Evolutionary conservation across 2,329 filamentous ascomycete genomes (phyloP).

Genomic region (Dothideomycetes sp.): DNA sequence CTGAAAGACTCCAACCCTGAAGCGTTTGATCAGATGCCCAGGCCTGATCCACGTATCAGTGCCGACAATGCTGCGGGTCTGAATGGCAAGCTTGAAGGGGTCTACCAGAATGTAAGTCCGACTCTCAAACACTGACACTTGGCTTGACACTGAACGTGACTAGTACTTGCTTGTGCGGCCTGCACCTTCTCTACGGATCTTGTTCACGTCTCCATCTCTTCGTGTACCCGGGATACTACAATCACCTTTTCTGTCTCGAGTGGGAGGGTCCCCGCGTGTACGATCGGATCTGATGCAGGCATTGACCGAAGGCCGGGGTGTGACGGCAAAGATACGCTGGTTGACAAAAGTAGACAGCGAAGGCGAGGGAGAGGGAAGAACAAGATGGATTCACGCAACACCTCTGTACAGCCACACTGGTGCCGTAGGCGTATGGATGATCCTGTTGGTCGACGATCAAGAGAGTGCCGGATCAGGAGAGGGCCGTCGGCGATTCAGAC

Average conservation of each 20-base stretch:
- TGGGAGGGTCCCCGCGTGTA: constrained; percentile 27
- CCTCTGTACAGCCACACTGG: constrained; percentile 57
- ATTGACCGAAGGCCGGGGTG: constrained; percentile 25
- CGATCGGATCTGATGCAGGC: constrained; percentile 28
- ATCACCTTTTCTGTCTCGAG: constrained; percentile 31
- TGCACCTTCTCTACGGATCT: constrained; percentile 52
- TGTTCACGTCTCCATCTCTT: constrained; percentile 58
- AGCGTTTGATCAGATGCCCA: constrained; percentile 12
- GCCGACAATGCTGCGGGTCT: constrained; percentile 12
- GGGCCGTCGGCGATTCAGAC: constrained; percentile 19
- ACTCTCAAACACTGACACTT: neutral
- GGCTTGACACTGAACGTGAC: constrained; percentile 16
- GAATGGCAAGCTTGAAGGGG: constrained; percentile 37
- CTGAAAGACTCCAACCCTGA: constrained; percentile 36
- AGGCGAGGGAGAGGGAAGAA: constrained; percentile 43
- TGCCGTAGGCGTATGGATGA: constrained; percentile 67
- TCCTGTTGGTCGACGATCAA: constrained; percentile 56
- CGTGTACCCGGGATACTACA: constrained; percentile 55
- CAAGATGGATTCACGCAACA: constrained; percentile 68
- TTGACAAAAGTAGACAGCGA: constrained; percentile 25
- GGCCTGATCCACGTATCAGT: constrained; percentile 10
- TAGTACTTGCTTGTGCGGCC: constrained; percentile 54
- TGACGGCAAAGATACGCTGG: constrained; percentile 34
- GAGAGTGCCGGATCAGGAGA: constrained; percentile 16
- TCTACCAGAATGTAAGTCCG: constrained; percentile 46